Conservation (phyloP, 2,329 filamentous ascomycete species). For the Colletotrichum eremochloae region DNA sequence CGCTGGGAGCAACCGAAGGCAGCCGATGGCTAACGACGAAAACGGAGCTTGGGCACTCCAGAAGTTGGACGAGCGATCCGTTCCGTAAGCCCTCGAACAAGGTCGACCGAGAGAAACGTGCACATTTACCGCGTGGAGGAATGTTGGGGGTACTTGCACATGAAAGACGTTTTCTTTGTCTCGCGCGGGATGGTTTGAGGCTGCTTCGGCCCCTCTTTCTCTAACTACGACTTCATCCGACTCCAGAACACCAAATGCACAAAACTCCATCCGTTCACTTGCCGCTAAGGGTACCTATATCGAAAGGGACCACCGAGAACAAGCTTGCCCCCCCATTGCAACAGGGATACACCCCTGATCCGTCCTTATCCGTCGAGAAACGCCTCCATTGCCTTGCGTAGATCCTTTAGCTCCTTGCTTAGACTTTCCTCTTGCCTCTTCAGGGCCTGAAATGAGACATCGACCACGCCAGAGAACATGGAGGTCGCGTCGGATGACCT, state of each 20-base stretch:
- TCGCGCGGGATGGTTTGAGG: conserved; percentile 28
- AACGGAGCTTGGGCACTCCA: conserved; percentile 15
- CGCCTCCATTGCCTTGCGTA: conserved; percentile 52
- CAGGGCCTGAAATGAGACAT: conserved; percentile 46
- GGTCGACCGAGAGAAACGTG: conserved; percentile 24
- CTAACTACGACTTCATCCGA: conserved; percentile 19
- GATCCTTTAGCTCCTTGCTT: conserved; percentile 49
- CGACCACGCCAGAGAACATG: conserved; percentile 51
- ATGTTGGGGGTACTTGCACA: conserved; percentile 33
- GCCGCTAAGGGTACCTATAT: conserved; percentile 8
- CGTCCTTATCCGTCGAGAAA: conserved; percentile 46
- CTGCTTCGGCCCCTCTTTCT: conserved; percentile 21
- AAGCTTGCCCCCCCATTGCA: conserved; percentile 14
- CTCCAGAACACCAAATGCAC: conserved; percentile 3
- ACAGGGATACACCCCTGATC: conserved; percentile 11
- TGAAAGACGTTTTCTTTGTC: conserved; percentile 41
- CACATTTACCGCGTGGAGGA: conserved; percentile 34
- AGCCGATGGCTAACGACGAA: conserved; percentile 29
- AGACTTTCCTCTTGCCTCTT: conserved; percentile 53
- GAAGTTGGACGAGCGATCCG: conserved; percentile 24
- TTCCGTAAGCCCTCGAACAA: conserved; percentile 21
- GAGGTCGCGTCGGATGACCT: conserved; percentile 45
- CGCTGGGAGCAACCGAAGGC: conserved; percentile 15
- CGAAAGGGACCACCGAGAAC: conserved; percentile 8
- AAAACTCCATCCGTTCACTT: conserved; percentile 20